phyloP scores from a whole-genome alignment of 176 grass and related monocot species.

The Oryza coarctata region DNA sequence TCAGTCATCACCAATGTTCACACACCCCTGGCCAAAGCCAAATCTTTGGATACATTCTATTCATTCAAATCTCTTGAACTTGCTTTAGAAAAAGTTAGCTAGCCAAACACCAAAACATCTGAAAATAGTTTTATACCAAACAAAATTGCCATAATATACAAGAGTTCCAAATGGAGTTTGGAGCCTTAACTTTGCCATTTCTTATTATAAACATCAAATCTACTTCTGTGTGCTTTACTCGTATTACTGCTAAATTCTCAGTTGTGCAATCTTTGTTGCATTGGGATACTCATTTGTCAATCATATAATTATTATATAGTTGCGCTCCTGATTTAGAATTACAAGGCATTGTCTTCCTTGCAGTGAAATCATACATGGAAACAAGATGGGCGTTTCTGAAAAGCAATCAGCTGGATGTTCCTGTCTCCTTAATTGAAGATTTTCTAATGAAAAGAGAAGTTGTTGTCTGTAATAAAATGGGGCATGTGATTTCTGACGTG shows the following conservation, averaged over 20 bases:
- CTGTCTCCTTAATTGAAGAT: conserved; percentile 62
- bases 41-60: neutral
- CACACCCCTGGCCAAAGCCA: neutral
- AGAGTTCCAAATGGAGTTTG: neutral
- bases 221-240: neutral
- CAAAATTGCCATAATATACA: neutral
- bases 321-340: neutral
- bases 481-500: conserved; percentile 25
- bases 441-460: conserved; percentile 68
- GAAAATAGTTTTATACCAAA: neutral
- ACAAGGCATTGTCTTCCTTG: conserved; percentile 41
- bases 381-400: conserved; percentile 45
- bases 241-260: conserved; percentile 1
- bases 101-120: neutral
- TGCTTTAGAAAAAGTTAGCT: neutral
- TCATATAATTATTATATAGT: conserved; percentile 5
- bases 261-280: neutral
- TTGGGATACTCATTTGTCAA: neutral
- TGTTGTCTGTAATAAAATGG: conserved; percentile 45
- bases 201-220: neutral
- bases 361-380: conserved; percentile 63
- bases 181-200: neutral
- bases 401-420: conserved; percentile 41
- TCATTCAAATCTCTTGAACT: neutral
- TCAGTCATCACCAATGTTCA: no score